phyloP scores from a whole-genome alignment of 2,329 filamentous ascomycete species.

The Cladosporium halotolerans region DNA sequence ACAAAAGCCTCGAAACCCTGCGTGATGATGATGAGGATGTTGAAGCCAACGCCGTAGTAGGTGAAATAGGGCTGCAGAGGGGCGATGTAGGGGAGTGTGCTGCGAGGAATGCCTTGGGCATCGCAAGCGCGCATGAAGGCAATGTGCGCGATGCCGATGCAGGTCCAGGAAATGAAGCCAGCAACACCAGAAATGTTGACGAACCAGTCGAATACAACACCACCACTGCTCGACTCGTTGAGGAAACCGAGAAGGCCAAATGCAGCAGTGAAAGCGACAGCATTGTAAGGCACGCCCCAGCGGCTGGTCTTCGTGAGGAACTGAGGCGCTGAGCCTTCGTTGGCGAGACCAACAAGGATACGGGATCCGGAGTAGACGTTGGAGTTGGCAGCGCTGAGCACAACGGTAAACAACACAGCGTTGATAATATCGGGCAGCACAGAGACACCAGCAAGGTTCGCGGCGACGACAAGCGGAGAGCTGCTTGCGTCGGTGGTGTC shows the following conservation, averaged over 20 bases:
- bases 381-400: slow-evolving; percentile 63
- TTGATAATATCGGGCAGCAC: slow-evolving; percentile 63
- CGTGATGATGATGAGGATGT: slow-evolving; percentile 66
- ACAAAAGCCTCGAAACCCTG: slow-evolving; percentile 73
- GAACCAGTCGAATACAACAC: slow-evolving; percentile 68
- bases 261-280: slow-evolving; percentile 58
- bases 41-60: slow-evolving; percentile 59
- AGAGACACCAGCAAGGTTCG: slow-evolving; percentile 53
- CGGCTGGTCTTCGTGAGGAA: slow-evolving; percentile 53
- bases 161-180: slow-evolving; percentile 66
- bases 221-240: slow-evolving; percentile 62
- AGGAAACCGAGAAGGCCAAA: slow-evolving; percentile 69
- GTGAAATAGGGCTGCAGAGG: slow-evolving; percentile 65
- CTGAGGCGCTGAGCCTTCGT: slow-evolving; percentile 49
- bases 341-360: slow-evolving; percentile 61
- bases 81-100: slow-evolving; percentile 63
- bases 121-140: slow-evolving; percentile 64
- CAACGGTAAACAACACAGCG: slow-evolving; percentile 62
- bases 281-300: slow-evolving; percentile 67
- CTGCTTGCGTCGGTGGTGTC: slow-evolving; percentile 40
- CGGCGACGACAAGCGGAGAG: slow-evolving; percentile 62
- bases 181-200: slow-evolving; percentile 67
- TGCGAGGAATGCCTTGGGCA: slow-evolving; percentile 62
- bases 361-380: slow-evolving; percentile 63
- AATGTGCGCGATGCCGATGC: slow-evolving; percentile 65